A percentile compares a stretch with the other conserved stretches of the same genome.
Evolutionary conservation across 331 rosid genomes (phyloP).

Genomic region (Spiraea crenata): DNA sequence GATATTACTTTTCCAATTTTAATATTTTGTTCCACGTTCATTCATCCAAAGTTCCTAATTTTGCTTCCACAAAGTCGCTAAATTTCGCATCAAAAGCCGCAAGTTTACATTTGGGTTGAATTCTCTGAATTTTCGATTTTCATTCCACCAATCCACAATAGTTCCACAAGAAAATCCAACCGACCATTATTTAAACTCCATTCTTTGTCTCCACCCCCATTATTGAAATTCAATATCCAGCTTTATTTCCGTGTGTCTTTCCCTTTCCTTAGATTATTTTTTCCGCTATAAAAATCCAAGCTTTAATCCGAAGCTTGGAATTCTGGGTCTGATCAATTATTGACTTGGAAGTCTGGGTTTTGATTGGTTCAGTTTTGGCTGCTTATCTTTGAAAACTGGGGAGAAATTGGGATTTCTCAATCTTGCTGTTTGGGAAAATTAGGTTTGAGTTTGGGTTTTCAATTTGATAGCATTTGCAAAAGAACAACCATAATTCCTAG

Average conservation of each 20-base stretch:
- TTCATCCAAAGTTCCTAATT: too few species aligned
- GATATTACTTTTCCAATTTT: too few species aligned
- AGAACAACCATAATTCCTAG: background rate
- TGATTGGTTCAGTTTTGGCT: conserved; percentile 5
- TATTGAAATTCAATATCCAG: conserved; percentile 1
- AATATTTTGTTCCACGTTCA: too few species aligned
- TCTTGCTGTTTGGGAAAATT: background rate
- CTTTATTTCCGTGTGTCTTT: conserved; percentile 26
- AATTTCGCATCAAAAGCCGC: background rate
- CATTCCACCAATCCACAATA: background rate
- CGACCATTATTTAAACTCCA: background rate
- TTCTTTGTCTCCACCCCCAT: conserved; percentile 13
- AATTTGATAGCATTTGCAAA: conserved; percentile 5
- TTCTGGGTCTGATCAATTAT: background rate
- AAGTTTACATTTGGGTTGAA: background rate
- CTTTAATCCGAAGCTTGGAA: conserved; percentile 1
- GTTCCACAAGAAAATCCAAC: background rate
- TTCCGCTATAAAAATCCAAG: conserved; percentile 34
- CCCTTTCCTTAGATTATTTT: conserved; percentile 10
- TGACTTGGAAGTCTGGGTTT: conserved; percentile 13
- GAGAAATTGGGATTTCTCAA: conserved; percentile 19
- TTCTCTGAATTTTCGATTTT: background rate
- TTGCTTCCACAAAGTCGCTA: background rate
- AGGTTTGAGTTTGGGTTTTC: background rate
- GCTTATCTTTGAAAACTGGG: conserved; percentile 5